Percentiles rank a stretch among this genome's conserved stretches.
Evolutionary conservation across 1,284 basidiomycete genomes (phyloP).

Genomic region (Fomitopsis palustris): DNA sequence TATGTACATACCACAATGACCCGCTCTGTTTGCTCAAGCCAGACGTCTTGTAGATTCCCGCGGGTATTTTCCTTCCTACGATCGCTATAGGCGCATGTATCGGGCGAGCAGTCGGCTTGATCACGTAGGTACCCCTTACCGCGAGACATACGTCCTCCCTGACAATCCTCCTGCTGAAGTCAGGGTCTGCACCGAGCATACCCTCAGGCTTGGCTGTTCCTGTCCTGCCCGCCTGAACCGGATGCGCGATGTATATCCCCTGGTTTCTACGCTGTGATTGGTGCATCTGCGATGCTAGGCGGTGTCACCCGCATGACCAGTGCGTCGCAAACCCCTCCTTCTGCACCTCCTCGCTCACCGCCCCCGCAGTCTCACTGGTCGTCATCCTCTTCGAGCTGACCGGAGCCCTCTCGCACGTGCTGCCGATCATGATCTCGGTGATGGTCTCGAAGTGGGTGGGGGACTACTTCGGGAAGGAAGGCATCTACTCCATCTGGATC

Average conservation of each 20-base stretch:
- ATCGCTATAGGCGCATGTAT: conserved; percentile 71
- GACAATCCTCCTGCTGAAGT: conserved; percentile 30
- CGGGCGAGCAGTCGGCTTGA: conserved; percentile 64
- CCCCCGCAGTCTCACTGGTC: conserved; percentile 57
- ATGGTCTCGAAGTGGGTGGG: conserved; percentile 77
- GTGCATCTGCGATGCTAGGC: conserved; percentile 76
- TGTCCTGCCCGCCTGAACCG: conserved; percentile 67
- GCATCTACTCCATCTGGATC: conserved; percentile 76
- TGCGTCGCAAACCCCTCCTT: conserved; percentile 29
- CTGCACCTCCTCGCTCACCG: too few species aligned
- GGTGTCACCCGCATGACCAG: conserved; percentile 82
- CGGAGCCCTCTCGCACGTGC: conserved; percentile 71
- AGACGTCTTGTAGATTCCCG: conserved; percentile 47
- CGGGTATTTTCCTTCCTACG: conserved; percentile 72
- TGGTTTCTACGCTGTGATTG: conserved; percentile 81
- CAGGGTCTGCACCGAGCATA: conserved; percentile 61
- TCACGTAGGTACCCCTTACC: conserved; percentile 44
- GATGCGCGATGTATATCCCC: conserved; percentile 70
- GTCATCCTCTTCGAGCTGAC: conserved; percentile 77
- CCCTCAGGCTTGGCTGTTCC: conserved; percentile 64
- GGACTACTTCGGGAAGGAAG: conserved; percentile 67
- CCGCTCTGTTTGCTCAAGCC: background rate
- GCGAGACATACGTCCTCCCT: background rate
- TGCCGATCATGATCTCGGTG: conserved; percentile 76
- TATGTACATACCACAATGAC: conserved; percentile 23